Base-by-base conservation (phyloP, 1,284 basidiomycete species). In the Malassezia pachydermatis region DNA sequence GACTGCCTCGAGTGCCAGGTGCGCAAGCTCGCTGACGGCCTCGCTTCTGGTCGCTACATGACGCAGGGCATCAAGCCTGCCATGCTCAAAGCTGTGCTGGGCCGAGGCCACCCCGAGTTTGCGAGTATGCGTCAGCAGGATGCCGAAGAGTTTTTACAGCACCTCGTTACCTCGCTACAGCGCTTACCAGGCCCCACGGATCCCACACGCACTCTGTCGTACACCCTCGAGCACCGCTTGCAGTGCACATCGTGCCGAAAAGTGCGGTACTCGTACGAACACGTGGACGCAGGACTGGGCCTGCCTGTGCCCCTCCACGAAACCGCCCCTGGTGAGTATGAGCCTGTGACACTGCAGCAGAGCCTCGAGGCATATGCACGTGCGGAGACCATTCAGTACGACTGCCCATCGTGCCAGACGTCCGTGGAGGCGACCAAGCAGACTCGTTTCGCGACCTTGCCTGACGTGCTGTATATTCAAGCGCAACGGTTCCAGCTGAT, bases 81-180 rank as follows among this genome's bases (percentile, higher is more conserved):
- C 2, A 82, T 82, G 66, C 89, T 96, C 77, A 96, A 96, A 73
- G 76, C 81, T 1, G 78, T 96, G 13, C 80, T 96, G 29, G 92
- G 92, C 3, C 86, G 84, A 62, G 88, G 88, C 0, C 92, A 98
- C 66, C 80, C 81, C 42, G 92, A 96, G 74, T 98, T 98, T 66
- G 78, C 86, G 25, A 96, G 89, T 16, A 96, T 96, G 90, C 79
- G 81, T 36, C 90, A 98, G 73, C 92, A 98, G 72, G 92, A 99
- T 67, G 82, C 90, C 1, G 89, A 95, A 67, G 92, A 98, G 73
- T 98, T 98, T 75, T 78, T 98, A 52, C 79, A 81, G 45, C 81
- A 92, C 72, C 74, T 96, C 8, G 65, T 96, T 43, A 80, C 79
- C 74, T 81, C 57, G 78, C 84, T 62, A 75, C 79, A 38, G 80